These are phyloP conservation scores for Xylaria cubensis DNA, from an alignment of 495 filamentous ascomycete species.

Conservation along the genomic window DNA sequence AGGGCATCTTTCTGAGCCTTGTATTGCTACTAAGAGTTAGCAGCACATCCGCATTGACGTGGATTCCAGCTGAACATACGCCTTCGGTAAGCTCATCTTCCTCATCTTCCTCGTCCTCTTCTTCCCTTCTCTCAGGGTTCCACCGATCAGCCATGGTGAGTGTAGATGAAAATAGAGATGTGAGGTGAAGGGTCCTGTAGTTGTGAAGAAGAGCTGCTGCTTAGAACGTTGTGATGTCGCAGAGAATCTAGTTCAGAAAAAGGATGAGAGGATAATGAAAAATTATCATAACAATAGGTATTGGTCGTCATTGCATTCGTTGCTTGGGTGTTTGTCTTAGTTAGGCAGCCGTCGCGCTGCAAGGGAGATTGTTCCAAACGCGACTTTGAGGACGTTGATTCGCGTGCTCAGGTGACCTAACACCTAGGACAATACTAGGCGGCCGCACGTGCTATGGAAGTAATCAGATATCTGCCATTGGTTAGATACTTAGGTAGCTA, in stretches of 20 bases:
- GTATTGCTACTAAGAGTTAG: conserved; percentile 69
- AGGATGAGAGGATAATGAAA: neutral
- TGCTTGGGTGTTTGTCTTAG: neutral
- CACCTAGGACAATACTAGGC: neutral
- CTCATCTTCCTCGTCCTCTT: conserved; percentile 72
- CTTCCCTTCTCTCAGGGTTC: conserved; percentile 55
- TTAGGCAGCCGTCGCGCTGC: conserved; percentile 32
- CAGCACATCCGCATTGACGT: neutral
- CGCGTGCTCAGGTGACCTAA: conserved; percentile 27
- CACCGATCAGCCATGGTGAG: conserved; percentile 50
- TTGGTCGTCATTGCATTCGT: neutral
- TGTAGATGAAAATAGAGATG: neutral
- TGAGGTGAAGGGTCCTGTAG: neutral
- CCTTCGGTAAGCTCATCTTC: conserved; percentile 68
- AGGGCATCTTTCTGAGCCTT: conserved; percentile 94
- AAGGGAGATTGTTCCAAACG: conserved; percentile 25
- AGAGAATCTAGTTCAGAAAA: neutral
- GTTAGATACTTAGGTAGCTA: conserved; percentile 6
- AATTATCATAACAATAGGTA: no score
- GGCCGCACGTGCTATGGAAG: neutral
- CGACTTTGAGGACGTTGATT: conserved; percentile 9
- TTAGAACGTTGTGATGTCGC: neutral
- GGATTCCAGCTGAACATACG: conserved; percentile 49
- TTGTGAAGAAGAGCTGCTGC: neutral
- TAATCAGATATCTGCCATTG: conserved; percentile 38